These are phyloP conservation scores for Chaetothyriales sp. DNA, from an alignment of 2,329 filamentous ascomycete genomes.

Conservation along the genomic window DNA sequence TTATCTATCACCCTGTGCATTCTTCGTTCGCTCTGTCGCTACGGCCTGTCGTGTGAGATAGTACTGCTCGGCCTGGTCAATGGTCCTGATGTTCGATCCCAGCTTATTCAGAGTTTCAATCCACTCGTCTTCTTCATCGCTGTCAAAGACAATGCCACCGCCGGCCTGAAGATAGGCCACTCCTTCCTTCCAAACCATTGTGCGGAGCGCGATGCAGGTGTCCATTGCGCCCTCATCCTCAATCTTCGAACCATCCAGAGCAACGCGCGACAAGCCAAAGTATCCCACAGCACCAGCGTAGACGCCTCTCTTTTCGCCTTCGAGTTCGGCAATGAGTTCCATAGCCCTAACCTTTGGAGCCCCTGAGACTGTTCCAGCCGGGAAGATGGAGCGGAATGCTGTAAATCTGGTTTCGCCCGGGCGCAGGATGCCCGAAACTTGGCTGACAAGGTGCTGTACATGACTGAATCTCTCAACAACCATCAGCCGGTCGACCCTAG, in stretches of 20 bases:
- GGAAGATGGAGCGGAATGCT: slow-evolving; percentile 91
- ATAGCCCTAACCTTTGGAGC: slow-evolving; percentile 93
- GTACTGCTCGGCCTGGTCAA: slow-evolving; percentile 64
- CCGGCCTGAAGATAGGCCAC: slow-evolving; percentile 76
- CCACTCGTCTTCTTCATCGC: slow-evolving; percentile 79
- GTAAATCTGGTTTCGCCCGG: slow-evolving; percentile 79
- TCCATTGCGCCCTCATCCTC: slow-evolving; percentile 77
- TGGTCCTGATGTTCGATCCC: slow-evolving; percentile 74
- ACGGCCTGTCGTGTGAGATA: slow-evolving; percentile 29
- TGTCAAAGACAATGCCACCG: slow-evolving; percentile 89
- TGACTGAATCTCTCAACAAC: slow-evolving; percentile 88
- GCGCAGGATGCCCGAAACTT: slow-evolving; percentile 82
- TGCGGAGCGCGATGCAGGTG: slow-evolving; percentile 66
- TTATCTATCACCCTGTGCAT: background rate
- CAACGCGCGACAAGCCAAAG: slow-evolving; percentile 71
- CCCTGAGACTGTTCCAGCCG: slow-evolving; percentile 85
- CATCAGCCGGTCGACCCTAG: slow-evolving; percentile 86
- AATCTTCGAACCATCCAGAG: slow-evolving; percentile 40
- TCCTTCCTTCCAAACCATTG: slow-evolving; percentile 86
- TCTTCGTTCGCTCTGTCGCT: background rate
- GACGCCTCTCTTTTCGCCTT: slow-evolving; percentile 82
- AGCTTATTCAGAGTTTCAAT: slow-evolving; percentile 96
- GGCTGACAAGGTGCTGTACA: slow-evolving; percentile 90
- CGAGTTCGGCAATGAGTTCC: slow-evolving; percentile 90
- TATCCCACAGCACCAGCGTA: slow-evolving; percentile 96